Evolutionary conservation across 1,284 basidiomycete genomes (phyloP).

Genomic region (Bjerkandera adusta): DNA sequence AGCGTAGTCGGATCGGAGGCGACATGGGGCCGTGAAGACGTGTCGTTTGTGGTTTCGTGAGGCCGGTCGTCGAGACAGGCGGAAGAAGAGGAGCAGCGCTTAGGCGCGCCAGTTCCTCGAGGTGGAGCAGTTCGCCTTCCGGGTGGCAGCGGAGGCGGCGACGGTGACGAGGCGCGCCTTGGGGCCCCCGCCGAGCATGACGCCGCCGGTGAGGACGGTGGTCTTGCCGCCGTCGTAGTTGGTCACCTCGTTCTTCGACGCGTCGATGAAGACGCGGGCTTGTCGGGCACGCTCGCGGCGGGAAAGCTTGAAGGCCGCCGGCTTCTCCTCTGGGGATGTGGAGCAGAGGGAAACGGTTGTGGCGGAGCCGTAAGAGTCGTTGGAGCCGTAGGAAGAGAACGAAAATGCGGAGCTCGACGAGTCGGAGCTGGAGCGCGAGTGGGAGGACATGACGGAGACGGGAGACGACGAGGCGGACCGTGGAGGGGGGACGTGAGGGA

Average conservation of each 20-base stretch:
- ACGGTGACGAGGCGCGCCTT: slow-evolving; percentile 27
- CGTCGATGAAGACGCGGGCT: slow-evolving; percentile 68
- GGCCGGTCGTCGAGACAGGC: slow-evolving; percentile 21
- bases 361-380: slow-evolving; percentile 40
- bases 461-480: slow-evolving; percentile 39
- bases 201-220: slow-evolving; percentile 78
- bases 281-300: slow-evolving; percentile 66
- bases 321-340: slow-evolving; percentile 26
- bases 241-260: slow-evolving; percentile 70
- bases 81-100: slow-evolving; percentile 16
- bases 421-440: slow-evolving; percentile 66
- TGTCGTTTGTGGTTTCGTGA: slow-evolving; percentile 30
- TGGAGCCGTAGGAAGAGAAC: slow-evolving; percentile 41
- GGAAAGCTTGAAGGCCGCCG: slow-evolving; percentile 46
- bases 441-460: slow-evolving; percentile 53
- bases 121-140: slow-evolving; percentile 27
- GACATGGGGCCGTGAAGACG: slow-evolving; percentile 15
- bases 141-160: slow-evolving; percentile 17
- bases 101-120: slow-evolving; percentile 47
- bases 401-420: slow-evolving; percentile 69
- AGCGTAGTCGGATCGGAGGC: slow-evolving; percentile 7
- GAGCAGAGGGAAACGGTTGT: slow-evolving; percentile 35
- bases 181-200: slow-evolving; percentile 67
- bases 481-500: slow-evolving; percentile 42
- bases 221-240: slow-evolving; percentile 85